These are phyloP conservation scores for Volvox reticuliferus DNA, from an alignment of 139 green algal species.

Conservation along the genomic window DNA sequence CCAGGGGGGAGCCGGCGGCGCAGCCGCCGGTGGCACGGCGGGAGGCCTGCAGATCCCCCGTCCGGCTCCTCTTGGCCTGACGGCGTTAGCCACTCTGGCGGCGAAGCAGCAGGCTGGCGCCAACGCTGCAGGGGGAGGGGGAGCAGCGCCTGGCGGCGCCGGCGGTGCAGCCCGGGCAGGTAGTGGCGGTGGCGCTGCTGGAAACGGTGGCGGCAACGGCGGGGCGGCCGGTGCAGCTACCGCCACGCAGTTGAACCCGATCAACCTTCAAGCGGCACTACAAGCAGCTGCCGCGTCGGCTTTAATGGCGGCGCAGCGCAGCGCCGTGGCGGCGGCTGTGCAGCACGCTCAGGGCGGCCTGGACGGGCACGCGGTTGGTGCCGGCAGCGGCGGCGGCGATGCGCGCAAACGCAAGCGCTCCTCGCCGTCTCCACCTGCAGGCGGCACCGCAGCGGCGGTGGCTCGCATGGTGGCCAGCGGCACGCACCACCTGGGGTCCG, in stretches of 20 bases:
- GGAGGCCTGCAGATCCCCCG: background rate
- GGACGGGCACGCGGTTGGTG: background rate
- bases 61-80: background rate
- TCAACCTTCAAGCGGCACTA: conserved; percentile 12
- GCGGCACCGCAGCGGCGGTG: background rate
- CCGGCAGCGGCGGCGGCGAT: background rate
- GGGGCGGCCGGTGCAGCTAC: background rate
- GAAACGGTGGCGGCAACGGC: background rate
- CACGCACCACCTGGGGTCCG: background rate
- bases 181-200: background rate
- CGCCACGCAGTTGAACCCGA: too few relatives aligned
- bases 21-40: background rate
- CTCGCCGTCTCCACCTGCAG: background rate
- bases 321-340: background rate
- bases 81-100: background rate
- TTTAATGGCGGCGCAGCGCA: conserved; percentile 2
- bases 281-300: conserved; percentile 7
- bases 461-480: background rate
- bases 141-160: background rate
- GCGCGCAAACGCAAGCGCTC: conserved; percentile 33
- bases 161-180: background rate
- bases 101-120: conserved; percentile 14
- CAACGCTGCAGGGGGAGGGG: background rate
- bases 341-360: background rate
- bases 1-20: background rate